These are phyloP conservation scores for Leucaena leucocephala DNA, from an alignment of 306 rosid species.

Conservation along the genomic window DNA sequence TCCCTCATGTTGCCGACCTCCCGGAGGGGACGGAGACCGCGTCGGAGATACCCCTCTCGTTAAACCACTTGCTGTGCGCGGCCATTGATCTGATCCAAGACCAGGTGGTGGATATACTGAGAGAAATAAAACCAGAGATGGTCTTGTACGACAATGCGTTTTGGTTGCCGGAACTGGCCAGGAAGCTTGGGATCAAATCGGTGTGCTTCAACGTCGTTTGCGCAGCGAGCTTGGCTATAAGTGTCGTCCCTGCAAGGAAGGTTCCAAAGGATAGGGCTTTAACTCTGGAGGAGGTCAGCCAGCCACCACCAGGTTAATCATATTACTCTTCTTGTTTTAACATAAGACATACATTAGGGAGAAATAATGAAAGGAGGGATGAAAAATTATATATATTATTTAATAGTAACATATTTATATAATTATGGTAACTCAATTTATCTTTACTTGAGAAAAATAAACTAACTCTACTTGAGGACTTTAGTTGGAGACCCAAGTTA, in stretches of 20 bases:
- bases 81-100: constrained; percentile 48
- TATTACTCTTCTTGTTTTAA: no score
- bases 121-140: constrained; percentile 33
- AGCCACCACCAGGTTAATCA: constrained; percentile 41
- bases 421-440: no score
- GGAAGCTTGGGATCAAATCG: constrained; percentile 32
- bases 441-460: no score
- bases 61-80: constrained; percentile 17
- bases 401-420: no score
- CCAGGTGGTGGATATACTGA: constrained; percentile 28
- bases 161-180: constrained; percentile 48
- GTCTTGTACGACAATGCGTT: constrained; percentile 49
- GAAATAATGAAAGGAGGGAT: no score
- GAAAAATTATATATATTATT: no score
- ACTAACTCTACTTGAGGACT: no score
- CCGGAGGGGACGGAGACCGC: constrained; percentile 50
- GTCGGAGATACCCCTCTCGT: constrained; percentile 43
- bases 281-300: constrained; percentile 44
- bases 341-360: no score
- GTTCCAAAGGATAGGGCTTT: constrained; percentile 34
- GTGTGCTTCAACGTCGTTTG: constrained; percentile 46
- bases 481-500: no score
- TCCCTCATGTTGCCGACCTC: constrained; percentile 51
- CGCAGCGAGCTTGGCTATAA: constrained; percentile 41
- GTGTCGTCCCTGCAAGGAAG: constrained; percentile 37